Evolutionary conservation across 176 grass and related monocot genomes (phyloP), one percentile per base, ranked within the genome.

Genomic region (Bothriochloa decipiens): DNA sequence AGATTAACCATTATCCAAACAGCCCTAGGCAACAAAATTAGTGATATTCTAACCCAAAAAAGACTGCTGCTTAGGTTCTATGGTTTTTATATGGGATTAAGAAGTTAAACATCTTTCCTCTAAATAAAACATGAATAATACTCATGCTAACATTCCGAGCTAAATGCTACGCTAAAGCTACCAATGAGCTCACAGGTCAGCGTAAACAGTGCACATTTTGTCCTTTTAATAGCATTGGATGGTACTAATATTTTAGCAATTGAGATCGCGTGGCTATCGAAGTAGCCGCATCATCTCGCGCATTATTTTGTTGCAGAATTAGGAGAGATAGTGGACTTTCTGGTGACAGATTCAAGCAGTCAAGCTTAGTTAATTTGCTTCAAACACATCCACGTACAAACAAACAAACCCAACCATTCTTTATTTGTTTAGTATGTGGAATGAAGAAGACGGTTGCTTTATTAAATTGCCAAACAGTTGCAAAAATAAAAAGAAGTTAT

Each of bases 211-310:
- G 29, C 29, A 1, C 42, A 64, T 6, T 83, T 22, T 74, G 14
- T 22, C 29, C 26, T 84, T 79, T 84, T 33, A 53, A 25, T 65
- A 62, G 32, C 10, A 42, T 42, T 33, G 9, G 4, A 65, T 22
- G 66, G 22, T 18, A 32, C 71, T 5, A 72, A 82, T 86, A 82
- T 82, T 82, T 77, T 78, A 82, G 43, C 16, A 35, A 73, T 73
- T 78, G 57, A 77, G 83, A 6, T 17, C 1, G 26, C 77, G 78
- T 78, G 83, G 72, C 57, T 78, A 61, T 71, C 77, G 78, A 65
- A 82, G 42, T 28, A 64, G 78, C 79, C 88, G 53, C 88, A 72
- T 86, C 83, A 72, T 61, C 55, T 70, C 78, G 8, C 52, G 17
- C 13, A 57, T 72, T 72, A 77, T 86, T 86, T 70, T 72, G n/a